Evolutionary conservation across 1,284 basidiomycete genomes (phyloP), one percentile per base, ranked within the genome.

Genomic region (Ceratobasidium sp.): DNA sequence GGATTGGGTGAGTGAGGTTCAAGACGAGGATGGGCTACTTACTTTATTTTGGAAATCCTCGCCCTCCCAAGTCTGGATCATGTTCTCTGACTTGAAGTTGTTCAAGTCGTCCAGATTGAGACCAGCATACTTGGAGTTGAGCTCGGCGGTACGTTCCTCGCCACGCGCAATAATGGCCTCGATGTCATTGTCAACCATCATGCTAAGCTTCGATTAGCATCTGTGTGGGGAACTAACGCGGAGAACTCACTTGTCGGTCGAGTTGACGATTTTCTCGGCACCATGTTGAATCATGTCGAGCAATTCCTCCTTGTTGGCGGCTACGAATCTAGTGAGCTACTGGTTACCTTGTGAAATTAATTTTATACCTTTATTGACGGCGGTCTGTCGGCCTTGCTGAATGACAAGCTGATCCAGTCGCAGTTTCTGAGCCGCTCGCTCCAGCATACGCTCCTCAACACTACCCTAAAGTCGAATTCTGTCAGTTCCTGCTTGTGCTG

Each of bases 281-380:
- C 97, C 97, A 77, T 97, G 95, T 25, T 96, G 91, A 73, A 99
- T 99, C 94, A 99, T 99, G 76, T 98, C 96, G 22, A 98, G 83
- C 15, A 99, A 83, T 71, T 99, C 97, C 50, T 98, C 97, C 81
- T 99, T 99, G 81, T 90, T 94, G 34, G 93, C 93, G 62, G 91
- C 92, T 85, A 31, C 7, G 2, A 56, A n/a, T 55, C 34, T 52
- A 34, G 67, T 53, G 13, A 35, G 31, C 12, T 29, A 35, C 45
- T 42, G 31, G 13, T n/a, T 20, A 1, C 25, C n/a, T 31, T 10
- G 32, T 22, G 1, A 27, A 32, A 43, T 53, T 7, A 8, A 70
- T 12, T 31, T 62, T 79, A 35, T 74, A 84, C 88, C 84, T 81
- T 91, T 93, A 22, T 84, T 80, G 55, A 85, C 83, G 29, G 60